Evolutionary conservation across 2,329 filamentous ascomycete species (phyloP).

Genomic region (Cladosporium austrohemisphaericum): DNA sequence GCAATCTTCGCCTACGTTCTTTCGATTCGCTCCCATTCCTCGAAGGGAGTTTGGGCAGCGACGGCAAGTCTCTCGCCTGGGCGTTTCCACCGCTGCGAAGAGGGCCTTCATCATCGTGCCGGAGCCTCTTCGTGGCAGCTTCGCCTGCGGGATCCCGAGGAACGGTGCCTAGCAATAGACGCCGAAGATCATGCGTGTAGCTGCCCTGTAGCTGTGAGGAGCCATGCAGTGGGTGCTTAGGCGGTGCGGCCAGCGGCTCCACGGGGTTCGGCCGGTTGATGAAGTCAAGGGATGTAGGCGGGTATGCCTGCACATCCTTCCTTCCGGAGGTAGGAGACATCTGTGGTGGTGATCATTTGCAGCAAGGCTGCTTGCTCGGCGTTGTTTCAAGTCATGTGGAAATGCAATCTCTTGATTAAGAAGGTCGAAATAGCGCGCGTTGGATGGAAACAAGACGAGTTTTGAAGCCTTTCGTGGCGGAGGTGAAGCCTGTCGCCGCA

Average conservation of each 20-base stretch:
- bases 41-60: slow-evolving; percentile 37
- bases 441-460: background rate
- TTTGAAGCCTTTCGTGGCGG: slow-evolving; percentile 2
- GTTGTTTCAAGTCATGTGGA: slow-evolving; percentile 1
- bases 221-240: slow-evolving; percentile 33
- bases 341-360: background rate
- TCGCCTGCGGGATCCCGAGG: slow-evolving; percentile 31
- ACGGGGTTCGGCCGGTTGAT: slow-evolving; percentile 35
- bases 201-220: slow-evolving; percentile 27
- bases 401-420: background rate
- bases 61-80: slow-evolving; percentile 17
- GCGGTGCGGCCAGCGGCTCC: slow-evolving; percentile 30
- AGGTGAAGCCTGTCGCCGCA: background rate
- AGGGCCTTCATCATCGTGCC: slow-evolving; percentile 20
- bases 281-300: slow-evolving; percentile 14
- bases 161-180: slow-evolving; percentile 31
- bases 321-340: background rate
- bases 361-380: slow-evolving; percentile 3
- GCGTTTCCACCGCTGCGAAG: slow-evolving; percentile 16
- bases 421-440: background rate
- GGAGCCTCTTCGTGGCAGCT: slow-evolving; percentile 27
- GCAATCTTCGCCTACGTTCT: slow-evolving; percentile 40
- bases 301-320: slow-evolving; percentile 22
- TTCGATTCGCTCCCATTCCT: slow-evolving; percentile 23
- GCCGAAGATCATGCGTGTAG: slow-evolving; percentile 27